Evolutionary conservation across 768 basidiomycete species (phyloP), one percentile per base, ranked within the genome.

Genomic region (Leccinum ochraceum): DNA sequence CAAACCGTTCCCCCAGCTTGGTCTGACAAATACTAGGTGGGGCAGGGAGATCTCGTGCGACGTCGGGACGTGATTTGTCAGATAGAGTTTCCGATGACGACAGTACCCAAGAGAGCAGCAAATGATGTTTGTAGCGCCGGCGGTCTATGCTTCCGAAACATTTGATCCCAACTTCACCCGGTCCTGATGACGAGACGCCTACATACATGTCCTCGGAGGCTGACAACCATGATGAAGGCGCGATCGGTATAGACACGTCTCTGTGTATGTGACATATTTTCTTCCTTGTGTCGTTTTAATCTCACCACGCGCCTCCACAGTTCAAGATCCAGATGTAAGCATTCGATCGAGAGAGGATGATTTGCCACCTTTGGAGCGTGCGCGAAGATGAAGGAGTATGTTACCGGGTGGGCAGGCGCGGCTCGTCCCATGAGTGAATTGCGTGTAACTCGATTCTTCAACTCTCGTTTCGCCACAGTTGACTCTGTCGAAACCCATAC

Each of bases 141-240:
- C 84, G 87, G 53, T 89, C 91, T 4, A 85, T 89, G 80, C 73
- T 91, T 50, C 89, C 90, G 0, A 87, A 84, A 63, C 72, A 24
- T 26, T 77, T 87, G 65, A 75, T 79, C 17, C 76, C 75, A 1
- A 63, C 26, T 14, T 74, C 72, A 5, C 69, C 68, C 0, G 62
- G 54, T 42, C 63, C 64, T 3, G 62, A 26, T 7, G 9, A 30
- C 30, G 64, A 69, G 3, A 44, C 48, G 9, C 52, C 62, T 1
- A 6, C 58, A 28, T 42, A 71, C 51, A 39, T 62, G 59, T 72
- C 73, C 6, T 74, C 69, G 1, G 71, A 72, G 54, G 63, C 56
- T 1, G 72, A 73, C 20, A 68, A 68, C 5, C 74, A 76, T 22
- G 68, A 59, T 7, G 73, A 65, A 51, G 77, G 78, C 20, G 74